Base-by-base conservation (phyloP, 805 yeast genomes). In the Candida qinlingensis region DNA sequence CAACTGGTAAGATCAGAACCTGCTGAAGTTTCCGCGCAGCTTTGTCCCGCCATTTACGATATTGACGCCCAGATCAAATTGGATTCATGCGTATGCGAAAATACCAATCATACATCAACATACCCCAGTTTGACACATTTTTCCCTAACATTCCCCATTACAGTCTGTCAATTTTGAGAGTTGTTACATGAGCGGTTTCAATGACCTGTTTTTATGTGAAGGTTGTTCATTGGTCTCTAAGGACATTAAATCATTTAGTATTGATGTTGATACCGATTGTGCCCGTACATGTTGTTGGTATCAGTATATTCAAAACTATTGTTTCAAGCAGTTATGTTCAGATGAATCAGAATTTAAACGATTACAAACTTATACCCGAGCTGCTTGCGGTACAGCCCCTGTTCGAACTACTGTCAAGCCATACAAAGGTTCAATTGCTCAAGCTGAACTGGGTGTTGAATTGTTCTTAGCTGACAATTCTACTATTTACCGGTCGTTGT, bases 231-330 rank as follows among this genome's bases (percentile, higher is more conserved):
- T 52, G 39, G 57, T 56, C 2, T 47, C 53, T 7, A n/a, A 26
- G 2, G 45, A 37, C 6, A n/a, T 33, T 6, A 29, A 47, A 25
- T 5, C 28, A 2, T 26, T 47, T 41, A 19, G 25, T 37, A 43
- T 37, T 3, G 44, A 44, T 8, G 37, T 48, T 3, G 60, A 56
- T 26, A 5, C 50, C 10, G 61, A 58, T n/a, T 60, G 64, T 42
- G 46, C 53, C 6, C 58, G 62, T 37, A 51, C 63, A 2, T 60
- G 63, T 38, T 58, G 60, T 33, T 56, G 58, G 57, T 51, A 40
- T 39, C 59, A 57, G 43, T 59, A 56, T 30, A 34, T 56, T 2
- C 53, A 51, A 41, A 59, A 58, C 44, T 60, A 59, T 38, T 59
- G 62, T 33, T 59, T 53, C 44, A 58, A 54, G 38, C 56, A 55